These are phyloP conservation scores for Pichia sp. DNA, from an alignment of 1,139 yeast species.

Conservation along the genomic window DNA sequence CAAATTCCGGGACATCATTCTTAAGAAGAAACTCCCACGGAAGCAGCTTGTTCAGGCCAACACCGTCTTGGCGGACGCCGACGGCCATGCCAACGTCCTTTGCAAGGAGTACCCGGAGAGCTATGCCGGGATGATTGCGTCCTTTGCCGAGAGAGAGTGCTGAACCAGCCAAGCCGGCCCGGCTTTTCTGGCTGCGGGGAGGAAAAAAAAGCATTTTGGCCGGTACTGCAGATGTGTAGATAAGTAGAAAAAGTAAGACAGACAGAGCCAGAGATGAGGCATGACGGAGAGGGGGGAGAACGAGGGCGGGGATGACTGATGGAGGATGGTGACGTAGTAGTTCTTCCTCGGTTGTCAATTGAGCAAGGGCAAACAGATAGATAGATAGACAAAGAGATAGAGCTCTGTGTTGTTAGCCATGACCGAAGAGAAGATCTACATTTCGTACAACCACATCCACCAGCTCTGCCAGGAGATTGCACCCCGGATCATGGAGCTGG, in stretches of 20 bases:
- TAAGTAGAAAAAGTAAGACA: background rate
- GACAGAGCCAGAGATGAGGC: background rate
- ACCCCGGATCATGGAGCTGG: constrained; percentile 40
- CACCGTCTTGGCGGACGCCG: constrained; percentile 41
- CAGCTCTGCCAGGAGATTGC: constrained; percentile 57
- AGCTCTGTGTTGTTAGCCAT: background rate
- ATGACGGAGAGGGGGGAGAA: background rate
- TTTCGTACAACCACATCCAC: constrained; percentile 60
- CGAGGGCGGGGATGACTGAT: background rate
- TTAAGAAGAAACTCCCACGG: constrained; percentile 73
- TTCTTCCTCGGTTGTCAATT: background rate
- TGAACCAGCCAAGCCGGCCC: constrained; percentile 8
- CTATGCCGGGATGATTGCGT: constrained; percentile 72
- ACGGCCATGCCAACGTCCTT: constrained; percentile 40
- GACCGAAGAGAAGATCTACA: constrained; percentile 40
- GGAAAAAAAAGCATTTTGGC: background rate
- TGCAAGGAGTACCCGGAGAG: constrained; percentile 70
- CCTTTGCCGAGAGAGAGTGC: constrained; percentile 61
- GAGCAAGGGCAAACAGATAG: background rate
- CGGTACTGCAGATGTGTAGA: background rate
- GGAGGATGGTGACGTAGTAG: background rate
- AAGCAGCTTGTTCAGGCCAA: constrained; percentile 82
- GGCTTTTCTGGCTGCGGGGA: background rate
- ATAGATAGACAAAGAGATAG: background rate
- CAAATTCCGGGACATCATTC: constrained; percentile 60